phyloP scores from a whole-genome alignment of 352 stramenopile genomes.

The Phytophthora macrochlamydospora region DNA sequence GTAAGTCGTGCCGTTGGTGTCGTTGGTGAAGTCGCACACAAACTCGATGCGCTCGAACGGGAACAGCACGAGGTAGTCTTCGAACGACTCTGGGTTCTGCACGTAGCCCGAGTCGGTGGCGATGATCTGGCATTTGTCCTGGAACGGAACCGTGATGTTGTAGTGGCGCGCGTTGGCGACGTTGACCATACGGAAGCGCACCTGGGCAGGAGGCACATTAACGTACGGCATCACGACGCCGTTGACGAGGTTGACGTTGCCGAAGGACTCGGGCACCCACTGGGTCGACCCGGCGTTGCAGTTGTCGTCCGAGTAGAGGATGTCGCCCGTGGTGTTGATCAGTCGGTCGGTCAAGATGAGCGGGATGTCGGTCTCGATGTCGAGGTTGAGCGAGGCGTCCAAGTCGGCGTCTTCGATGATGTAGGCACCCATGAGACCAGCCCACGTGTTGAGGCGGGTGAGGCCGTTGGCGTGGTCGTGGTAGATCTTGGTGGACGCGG shows the following conservation, averaged over 20 bases:
- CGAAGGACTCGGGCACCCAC: constrained; percentile 72
- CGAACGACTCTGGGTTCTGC: constrained; percentile 30
- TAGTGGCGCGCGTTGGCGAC: constrained; percentile 73
- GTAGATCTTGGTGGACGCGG: constrained; percentile 70
- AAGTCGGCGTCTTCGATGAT: constrained; percentile 55
- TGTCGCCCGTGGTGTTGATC: constrained; percentile 50
- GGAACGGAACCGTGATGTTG: constrained; percentile 76
- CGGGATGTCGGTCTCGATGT: constrained; percentile 63
- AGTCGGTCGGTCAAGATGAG: constrained; percentile 59
- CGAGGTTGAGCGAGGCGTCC: constrained; percentile 56
- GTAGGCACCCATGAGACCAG: constrained; percentile 64
- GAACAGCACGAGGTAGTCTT: constrained; percentile 44
- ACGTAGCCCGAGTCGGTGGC: constrained; percentile 74
- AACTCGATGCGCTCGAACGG: constrained; percentile 66
- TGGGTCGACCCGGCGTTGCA: constrained; percentile 43
- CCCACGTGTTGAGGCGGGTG: constrained; percentile 69
- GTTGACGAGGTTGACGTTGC: constrained; percentile 68
- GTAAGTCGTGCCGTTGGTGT: constrained; percentile 46
- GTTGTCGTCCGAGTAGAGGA: constrained; percentile 77
- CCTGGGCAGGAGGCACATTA: constrained; percentile 59
- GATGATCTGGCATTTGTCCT: constrained; percentile 61
- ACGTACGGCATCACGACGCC: constrained; percentile 75
- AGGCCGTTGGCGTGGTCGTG: constrained; percentile 76
- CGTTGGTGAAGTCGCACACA: constrained; percentile 60
- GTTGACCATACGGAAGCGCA: constrained; percentile 66